These are phyloP conservation scores for Tuber microsphaerosporum DNA, from an alignment of 495 filamentous ascomycete genomes.

Conservation along the genomic window DNA sequence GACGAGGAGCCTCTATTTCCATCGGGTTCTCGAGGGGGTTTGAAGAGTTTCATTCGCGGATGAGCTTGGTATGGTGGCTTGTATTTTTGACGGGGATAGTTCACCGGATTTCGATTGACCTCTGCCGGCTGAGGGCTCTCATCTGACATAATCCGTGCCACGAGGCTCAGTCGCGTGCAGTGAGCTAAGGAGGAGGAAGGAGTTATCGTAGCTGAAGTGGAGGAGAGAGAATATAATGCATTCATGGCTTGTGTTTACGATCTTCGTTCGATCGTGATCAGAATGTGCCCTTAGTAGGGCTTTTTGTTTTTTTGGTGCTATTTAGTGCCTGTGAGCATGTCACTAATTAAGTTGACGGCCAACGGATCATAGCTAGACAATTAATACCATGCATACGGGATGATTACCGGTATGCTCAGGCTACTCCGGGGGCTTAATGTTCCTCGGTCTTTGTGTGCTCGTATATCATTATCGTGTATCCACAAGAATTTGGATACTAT, in stretches of 20 bases:
- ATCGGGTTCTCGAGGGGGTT: background rate
- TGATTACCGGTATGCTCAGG: background rate
- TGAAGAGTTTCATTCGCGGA: background rate
- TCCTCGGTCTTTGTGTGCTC: background rate
- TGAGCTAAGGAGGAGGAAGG: background rate
- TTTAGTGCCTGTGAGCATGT: background rate
- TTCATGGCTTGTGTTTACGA: background rate
- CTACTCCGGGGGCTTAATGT: background rate
- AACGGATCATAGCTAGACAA: background rate
- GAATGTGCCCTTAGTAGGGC: background rate
- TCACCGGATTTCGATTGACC: background rate
- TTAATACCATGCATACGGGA: background rate
- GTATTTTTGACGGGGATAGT: background rate
- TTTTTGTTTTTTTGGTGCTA: background rate
- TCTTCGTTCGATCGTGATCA: background rate
- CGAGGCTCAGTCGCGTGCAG: background rate
- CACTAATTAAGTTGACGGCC: background rate
- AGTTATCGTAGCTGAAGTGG: background rate
- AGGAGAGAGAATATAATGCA: background rate
- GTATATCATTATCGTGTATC: background rate
- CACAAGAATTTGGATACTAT: background rate
- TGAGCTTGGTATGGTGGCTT: background rate
- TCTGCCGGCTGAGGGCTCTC: background rate
- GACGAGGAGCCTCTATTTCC: background rate
- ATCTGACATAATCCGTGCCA: background rate